Evolutionary conservation across 176 grass and related monocot species (phyloP).

Genomic region (Carex pumila): DNA sequence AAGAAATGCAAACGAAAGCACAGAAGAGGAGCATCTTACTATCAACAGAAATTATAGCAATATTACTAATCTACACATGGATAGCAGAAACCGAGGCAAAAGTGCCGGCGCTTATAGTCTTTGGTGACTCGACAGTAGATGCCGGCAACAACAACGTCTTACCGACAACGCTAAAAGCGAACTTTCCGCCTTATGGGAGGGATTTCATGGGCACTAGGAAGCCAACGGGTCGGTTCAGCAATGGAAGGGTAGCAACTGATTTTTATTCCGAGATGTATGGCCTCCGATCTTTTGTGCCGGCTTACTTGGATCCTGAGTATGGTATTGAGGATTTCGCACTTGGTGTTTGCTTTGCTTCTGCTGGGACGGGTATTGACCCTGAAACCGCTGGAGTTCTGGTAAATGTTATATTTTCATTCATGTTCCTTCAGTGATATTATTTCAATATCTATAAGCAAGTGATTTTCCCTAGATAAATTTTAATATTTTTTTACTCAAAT

Average conservation of each 20-base stretch:
- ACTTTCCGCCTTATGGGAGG: conserved; percentile 56
- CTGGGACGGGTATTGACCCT: conserved; percentile 50
- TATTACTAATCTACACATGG: neutral
- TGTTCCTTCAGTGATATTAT: neutral
- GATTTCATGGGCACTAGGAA: conserved; percentile 40
- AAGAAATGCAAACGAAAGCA: conserved; percentile 7
- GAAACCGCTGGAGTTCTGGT: conserved; percentile 49
- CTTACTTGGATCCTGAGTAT: conserved; percentile 51
- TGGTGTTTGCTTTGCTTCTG: conserved; percentile 71
- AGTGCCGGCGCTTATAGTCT: conserved; percentile 48
- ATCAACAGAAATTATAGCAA: neutral
- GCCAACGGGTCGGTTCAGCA: conserved; percentile 65
- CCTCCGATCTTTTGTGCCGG: conserved; percentile 37
- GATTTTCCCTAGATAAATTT: neutral
- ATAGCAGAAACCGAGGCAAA: conserved; percentile 13
- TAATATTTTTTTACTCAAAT: neutral
- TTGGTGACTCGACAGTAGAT: conserved; percentile 66
- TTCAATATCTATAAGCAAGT: neutral
- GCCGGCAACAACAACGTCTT: conserved; percentile 57
- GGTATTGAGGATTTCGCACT: conserved; percentile 42
- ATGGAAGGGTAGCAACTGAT: conserved; percentile 57
- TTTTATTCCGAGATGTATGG: conserved; percentile 56
- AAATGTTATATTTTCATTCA: conserved; percentile 6
- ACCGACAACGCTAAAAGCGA: conserved; percentile 29
- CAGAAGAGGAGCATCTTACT: neutral